Conservation (phyloP, 805 yeast species). For the Blastobotrys chiropterorum region DNA sequence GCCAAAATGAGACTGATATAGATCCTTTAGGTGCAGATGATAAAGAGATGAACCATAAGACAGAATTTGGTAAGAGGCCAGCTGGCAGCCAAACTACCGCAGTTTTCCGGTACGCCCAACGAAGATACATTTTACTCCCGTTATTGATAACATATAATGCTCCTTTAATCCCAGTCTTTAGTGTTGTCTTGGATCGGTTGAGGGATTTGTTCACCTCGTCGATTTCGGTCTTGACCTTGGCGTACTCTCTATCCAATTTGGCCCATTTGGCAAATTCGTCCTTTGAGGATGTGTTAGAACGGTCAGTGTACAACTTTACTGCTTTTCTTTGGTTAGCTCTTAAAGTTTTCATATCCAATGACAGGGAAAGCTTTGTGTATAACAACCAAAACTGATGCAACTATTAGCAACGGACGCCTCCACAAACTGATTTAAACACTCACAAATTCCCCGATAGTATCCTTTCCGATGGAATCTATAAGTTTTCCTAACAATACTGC, state of each 20-base stretch:
- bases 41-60: slow-evolving; percentile 54
- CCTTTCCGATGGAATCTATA: slow-evolving; percentile 35
- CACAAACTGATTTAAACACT: slow-evolving; percentile 1
- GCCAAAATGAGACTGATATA: slow-evolving; percentile 55
- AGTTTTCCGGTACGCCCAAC: slow-evolving; percentile 47
- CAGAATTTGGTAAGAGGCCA: slow-evolving; percentile 47
- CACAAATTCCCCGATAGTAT: slow-evolving; percentile 24
- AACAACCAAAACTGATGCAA: slow-evolving; percentile 33
- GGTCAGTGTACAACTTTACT: slow-evolving; percentile 42
- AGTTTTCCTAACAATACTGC: slow-evolving; percentile 36
- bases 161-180: slow-evolving; percentile 33
- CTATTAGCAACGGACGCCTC: not conserved
- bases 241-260: slow-evolving; percentile 69
- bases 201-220: slow-evolving; percentile 35
- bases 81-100: slow-evolving; percentile 56
- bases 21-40: slow-evolving; percentile 61
- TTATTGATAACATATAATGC: slow-evolving; percentile 37
- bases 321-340: slow-evolving; percentile 39
- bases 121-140: slow-evolving; percentile 37
- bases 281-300: slow-evolving; percentile 69
- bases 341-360: slow-evolving; percentile 29
- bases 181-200: slow-evolving; percentile 30
- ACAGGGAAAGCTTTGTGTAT: slow-evolving; percentile 34
- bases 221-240: slow-evolving; percentile 49
- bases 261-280: slow-evolving; percentile 97